Evolutionary conservation across 73 alveolate genomes (phyloP), one percentile per base, ranked within the genome.

Genomic region (Breviolum minutum): DNA sequence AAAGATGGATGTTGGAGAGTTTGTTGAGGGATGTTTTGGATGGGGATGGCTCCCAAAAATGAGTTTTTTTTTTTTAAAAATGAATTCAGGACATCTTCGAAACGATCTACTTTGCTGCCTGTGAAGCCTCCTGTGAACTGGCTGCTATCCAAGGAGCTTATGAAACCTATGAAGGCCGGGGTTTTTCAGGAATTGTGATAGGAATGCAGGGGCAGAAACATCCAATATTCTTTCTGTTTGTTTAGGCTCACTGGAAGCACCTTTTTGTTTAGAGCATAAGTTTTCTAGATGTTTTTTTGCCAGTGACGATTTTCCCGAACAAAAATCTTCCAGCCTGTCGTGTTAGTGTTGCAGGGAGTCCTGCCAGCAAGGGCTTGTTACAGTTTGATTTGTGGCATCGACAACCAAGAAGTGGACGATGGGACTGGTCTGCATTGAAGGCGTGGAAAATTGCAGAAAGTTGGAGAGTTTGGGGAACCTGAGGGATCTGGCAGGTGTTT

Each of bases 101-200:
- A 95, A 99, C 99, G 30, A 99, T 99, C 80, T 99, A 99, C 95
- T 99, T 99, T 99, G 99, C 99, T 7, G 99, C 99, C 30, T 99
- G 99, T 99, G 95, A 99, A 81, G 95, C 99, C 3, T 95, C 99
- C 69, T 82, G 95, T 60, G 99, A 86, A n/a, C 94, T 86, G 80
- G 94, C 94, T 22, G 94, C 69, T 29, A 17, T n/a, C 13, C 89
- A 69, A 27, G 99, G 99, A 22, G 90, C 99, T 70, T 95, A 95
- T 30, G 71, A 73, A 84, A 95, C 97, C 90, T 95, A 76, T 62
- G 85, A 63, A 30, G 99, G 99, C 40, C 27, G 92, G 76, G 9
- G 83, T 48, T 73, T 73, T 48, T 17, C 19, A 48, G 61, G 83
- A 73, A 73, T 24, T 9, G 48, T n/a, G 54, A 40, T 40, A 40